These are phyloP conservation scores for Posidonia oceanica DNA, from an alignment of 116 monocot species.

Conservation along the genomic window DNA sequence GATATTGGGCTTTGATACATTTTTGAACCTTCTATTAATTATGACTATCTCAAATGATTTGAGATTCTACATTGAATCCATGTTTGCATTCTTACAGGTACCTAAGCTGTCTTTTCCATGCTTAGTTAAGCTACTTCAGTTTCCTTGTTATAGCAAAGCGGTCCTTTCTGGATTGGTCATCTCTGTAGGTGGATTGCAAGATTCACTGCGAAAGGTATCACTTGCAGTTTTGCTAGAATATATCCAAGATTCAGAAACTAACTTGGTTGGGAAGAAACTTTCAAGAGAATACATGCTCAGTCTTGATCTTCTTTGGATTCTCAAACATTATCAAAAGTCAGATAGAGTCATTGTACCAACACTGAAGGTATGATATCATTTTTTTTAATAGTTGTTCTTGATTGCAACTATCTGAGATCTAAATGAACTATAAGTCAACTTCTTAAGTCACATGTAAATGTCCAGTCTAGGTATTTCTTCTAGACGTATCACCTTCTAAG, in stretches of 20 bases:
- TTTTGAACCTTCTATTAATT: background rate
- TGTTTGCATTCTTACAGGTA: conserved; percentile 28
- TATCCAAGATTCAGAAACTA: conserved; percentile 37
- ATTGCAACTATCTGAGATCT: background rate
- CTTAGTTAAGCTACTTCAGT: conserved; percentile 66
- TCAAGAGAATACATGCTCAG: conserved; percentile 42
- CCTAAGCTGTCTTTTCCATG: conserved; percentile 62
- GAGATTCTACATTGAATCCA: background rate
- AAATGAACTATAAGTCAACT: background rate
- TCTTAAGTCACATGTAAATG: background rate
- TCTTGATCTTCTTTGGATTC: conserved; percentile 76
- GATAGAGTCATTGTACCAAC: conserved; percentile 75
- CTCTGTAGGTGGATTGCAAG: conserved; percentile 89
- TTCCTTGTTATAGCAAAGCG: conserved; percentile 59
- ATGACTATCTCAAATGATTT: background rate
- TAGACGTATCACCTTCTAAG: too few relatives aligned
- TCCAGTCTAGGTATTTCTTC: too few relatives aligned
- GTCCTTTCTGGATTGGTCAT: conserved; percentile 90
- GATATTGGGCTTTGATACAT: too few relatives aligned
- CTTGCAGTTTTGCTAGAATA: conserved; percentile 52
- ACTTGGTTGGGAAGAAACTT: conserved; percentile 14
- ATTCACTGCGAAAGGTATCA: conserved; percentile 69
- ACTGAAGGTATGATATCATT: conserved; percentile 42
- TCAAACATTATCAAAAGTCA: conserved; percentile 54
- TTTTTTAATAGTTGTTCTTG: background rate